Percentiles rank a stretch among this genome's conserved stretches.
Conservation (phyloP, 2,329 filamentous ascomycete genomes). For the Paraphoma chrysanthemicola region DNA sequence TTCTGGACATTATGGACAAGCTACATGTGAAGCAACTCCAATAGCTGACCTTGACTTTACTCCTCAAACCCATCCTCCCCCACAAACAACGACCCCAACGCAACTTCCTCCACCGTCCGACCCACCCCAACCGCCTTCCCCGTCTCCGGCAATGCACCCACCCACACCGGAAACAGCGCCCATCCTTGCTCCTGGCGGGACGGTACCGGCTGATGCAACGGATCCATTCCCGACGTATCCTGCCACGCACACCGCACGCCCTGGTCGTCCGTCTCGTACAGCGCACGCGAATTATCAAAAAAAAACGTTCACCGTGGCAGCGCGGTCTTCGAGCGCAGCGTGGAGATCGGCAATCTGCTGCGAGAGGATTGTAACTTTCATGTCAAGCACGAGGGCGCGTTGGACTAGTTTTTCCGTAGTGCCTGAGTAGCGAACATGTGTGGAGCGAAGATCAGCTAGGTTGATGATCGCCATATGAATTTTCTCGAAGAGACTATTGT, state of each 20-base stretch:
- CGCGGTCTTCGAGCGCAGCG: neutral
- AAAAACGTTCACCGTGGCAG: neutral
- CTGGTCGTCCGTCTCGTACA: neutral
- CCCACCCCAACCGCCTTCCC: conserved; percentile 3
- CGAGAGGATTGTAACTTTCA: neutral
- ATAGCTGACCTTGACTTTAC: neutral
- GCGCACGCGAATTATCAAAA: neutral
- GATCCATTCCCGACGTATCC: neutral
- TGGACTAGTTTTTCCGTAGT: neutral
- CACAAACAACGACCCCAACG: neutral
- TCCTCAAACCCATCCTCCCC: neutral
- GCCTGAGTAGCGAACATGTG: neutral
- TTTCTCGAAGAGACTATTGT: conserved; percentile 3
- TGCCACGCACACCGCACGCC: neutral
- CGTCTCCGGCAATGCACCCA: conserved; percentile 12
- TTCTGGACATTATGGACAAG: no score
- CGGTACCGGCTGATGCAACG: neutral
- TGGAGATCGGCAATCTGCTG: neutral
- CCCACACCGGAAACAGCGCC: conserved; percentile 6
- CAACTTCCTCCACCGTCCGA: conserved; percentile 2
- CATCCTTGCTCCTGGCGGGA: conserved; percentile 3
- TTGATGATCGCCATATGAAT: neutral
- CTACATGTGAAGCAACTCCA: no score
- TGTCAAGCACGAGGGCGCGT: neutral
- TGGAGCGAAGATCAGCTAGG: neutral